Base-by-base conservation (phyloP, 768 basidiomycete genomes). In the Coprinellus micaceus region DNA sequence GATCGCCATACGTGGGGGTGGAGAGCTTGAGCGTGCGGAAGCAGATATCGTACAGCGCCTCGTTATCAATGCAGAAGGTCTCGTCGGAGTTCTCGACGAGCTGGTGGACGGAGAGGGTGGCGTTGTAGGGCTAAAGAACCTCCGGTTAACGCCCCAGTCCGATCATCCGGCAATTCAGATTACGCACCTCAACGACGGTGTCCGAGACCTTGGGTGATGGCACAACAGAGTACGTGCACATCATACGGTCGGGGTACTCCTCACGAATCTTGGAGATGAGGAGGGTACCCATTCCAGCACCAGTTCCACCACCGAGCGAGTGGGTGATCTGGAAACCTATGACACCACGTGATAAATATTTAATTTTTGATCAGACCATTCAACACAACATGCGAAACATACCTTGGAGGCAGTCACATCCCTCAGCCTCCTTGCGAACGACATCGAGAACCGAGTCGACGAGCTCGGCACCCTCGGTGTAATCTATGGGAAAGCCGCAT, bases 61-160 rank as follows among this genome's bases (percentile, higher is more conserved):
- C 96, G 72, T 98, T 98, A 71, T 98, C 96, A 71, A 99, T 98
- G 74, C 96, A 98, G 91, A 98, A 98, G 17, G 97, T 98, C 77
- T 97, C 94, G 68, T 98, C 96, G 33, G 96, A 98, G 83, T 98
- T 98, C 77, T 98, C 97, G 52, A 98, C 97, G 41, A 98, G 86
- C 76, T 98, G 97, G 72, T 98, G 96, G 11, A 98, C 94, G 52
- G 94, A 97, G 52, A 98, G 89, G 3, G 94, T 97, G 30, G 96
- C 97, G 73, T 98, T 98, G 83, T 98, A 99, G 2, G 97, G 96
- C 89, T 91, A 63, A 19, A 48, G 17, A 39, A 52, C 39, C 49
- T 15, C 46, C n/a, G 54, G 41, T 37, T 25, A 54, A 17, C 46
- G 28, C 25, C 19, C 54, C 7, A 55, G 12, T 12, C 22, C 22